Conservation (phyloP, 768 basidiomycete species). For the Boletales sp. region DNA sequence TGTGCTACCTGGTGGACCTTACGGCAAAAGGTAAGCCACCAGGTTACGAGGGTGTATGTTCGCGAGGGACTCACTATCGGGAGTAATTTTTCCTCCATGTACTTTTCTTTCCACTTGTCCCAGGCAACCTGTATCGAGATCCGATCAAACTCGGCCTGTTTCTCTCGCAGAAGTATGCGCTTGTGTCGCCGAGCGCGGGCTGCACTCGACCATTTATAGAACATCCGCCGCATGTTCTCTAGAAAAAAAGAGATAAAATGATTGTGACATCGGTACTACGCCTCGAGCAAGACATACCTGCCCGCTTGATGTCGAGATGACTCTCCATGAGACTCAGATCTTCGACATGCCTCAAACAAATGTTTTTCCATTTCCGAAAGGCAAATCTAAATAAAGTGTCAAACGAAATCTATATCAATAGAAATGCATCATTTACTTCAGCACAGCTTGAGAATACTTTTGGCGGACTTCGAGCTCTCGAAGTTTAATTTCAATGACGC, state of each 20-base stretch:
- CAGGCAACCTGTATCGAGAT: conserved; percentile 53
- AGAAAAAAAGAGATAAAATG: conserved; percentile 1
- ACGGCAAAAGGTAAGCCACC: conserved; percentile 8
- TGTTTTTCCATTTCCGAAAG: conserved; percentile 67
- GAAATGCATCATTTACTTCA: conserved; percentile 31
- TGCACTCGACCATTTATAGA: conserved; percentile 65
- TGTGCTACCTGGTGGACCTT: conserved; percentile 46
- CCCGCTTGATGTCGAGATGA: conserved; percentile 73
- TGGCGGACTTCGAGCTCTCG: conserved; percentile 65
- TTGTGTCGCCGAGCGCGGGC: conserved; percentile 61
- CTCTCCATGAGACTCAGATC: conserved; percentile 80
- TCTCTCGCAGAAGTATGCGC: conserved; percentile 53
- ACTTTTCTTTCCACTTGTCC: conserved; percentile 80
- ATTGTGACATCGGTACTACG: not conserved
- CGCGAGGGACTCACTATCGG: conserved; percentile 50
- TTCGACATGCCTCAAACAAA: conserved; percentile 61
- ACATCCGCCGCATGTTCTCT: conserved; percentile 68
- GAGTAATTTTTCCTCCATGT: conserved; percentile 58
- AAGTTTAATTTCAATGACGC: conserved; percentile 69
- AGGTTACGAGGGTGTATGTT: not conserved
- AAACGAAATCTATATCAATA: conserved; percentile 12
- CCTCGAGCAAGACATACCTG: conserved; percentile 46
- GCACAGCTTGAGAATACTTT: conserved; percentile 35
- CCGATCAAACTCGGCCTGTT: conserved; percentile 59
- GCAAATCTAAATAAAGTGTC: conserved; percentile 39